Evolutionary conservation across 495 filamentous ascomycete genomes (phyloP).

Genomic region (Penicillium paxilli): DNA sequence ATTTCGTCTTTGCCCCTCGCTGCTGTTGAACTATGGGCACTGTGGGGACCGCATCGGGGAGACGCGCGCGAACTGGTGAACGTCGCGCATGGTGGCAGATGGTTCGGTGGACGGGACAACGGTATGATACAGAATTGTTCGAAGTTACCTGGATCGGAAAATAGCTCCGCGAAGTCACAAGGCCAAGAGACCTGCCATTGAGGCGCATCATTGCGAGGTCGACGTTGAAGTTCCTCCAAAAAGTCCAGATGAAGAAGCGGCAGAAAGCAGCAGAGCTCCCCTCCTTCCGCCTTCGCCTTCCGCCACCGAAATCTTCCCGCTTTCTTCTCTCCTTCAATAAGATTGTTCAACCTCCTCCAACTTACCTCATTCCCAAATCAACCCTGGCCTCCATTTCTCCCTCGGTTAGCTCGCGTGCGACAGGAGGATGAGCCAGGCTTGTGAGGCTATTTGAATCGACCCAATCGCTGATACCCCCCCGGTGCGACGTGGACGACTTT

Average conservation of each 20-base stretch:
- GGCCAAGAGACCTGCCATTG: constrained; percentile 18
- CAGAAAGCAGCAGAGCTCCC: constrained; percentile 27
- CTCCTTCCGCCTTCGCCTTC: constrained; percentile 38
- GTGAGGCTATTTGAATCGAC: constrained; percentile 32
- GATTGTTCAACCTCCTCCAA: constrained; percentile 14
- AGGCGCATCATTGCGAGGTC: constrained; percentile 25
- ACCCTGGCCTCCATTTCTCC: constrained; percentile 32
- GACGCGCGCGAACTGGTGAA: constrained; percentile 17
- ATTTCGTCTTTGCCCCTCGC: constrained; percentile 52
- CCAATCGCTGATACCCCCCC: constrained; percentile 18
- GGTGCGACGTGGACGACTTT: constrained; percentile 22
- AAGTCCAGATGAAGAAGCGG: no score
- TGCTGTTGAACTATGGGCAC: constrained; percentile 11
- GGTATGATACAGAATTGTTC: constrained; percentile 10
- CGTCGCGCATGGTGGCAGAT: constrained; percentile 38
- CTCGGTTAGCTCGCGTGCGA: constrained; percentile 30
- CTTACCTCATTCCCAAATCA: no score
- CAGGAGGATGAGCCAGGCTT: constrained; percentile 46
- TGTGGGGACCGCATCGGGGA: constrained; percentile 10
- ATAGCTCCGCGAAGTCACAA: no score
- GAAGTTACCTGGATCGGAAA: no score
- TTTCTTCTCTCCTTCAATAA: constrained; percentile 17
- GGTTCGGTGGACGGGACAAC: constrained; percentile 25
- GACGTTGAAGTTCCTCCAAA: constrained; percentile 1
- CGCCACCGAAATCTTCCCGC: constrained; percentile 45